These are phyloP conservation scores for Saccharomyces pastorianus DNA, from an alignment of 1,139 yeast genomes.

Conservation along the genomic window DNA sequence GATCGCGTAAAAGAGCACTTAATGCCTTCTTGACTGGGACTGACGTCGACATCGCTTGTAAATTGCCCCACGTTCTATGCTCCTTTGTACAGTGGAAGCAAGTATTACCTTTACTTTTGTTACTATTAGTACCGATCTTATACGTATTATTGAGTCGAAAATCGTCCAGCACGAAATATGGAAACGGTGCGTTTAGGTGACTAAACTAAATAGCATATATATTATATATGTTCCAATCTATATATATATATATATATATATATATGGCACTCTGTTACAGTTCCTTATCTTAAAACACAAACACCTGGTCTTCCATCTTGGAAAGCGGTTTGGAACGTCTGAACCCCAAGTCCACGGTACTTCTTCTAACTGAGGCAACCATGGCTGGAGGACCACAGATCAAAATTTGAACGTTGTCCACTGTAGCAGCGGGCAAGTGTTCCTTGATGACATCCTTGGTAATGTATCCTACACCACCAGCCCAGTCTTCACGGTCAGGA, in stretches of 20 bases:
- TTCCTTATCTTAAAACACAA: slow-evolving; percentile 49
- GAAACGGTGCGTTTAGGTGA: slow-evolving; percentile 1
- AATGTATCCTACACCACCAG: slow-evolving; percentile 74
- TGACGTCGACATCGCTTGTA: slow-evolving; percentile 16
- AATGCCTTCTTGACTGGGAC: slow-evolving; percentile 42
- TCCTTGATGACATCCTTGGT: slow-evolving; percentile 66
- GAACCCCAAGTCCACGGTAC: slow-evolving; percentile 69
- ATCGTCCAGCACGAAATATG: not conserved
- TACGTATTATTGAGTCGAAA: not conserved
- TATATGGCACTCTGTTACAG: not conserved
- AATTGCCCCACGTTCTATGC: not conserved
- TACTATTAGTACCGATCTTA: not conserved
- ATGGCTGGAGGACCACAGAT: slow-evolving; percentile 95
- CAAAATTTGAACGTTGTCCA: slow-evolving; percentile 57
- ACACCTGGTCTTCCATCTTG: slow-evolving; percentile 87
- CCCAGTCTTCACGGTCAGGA: slow-evolving; percentile 52
- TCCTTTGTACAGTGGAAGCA: not conserved
- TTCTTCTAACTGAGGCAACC: slow-evolving; percentile 74
- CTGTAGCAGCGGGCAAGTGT: slow-evolving; percentile 45
- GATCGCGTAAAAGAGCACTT: slow-evolving; percentile 64
- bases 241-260: not conserved
- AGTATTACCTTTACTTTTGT: not conserved
- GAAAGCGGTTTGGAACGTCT: slow-evolving; percentile 86
- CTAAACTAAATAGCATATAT: not conserved
- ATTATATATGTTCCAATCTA: not conserved